phyloP scores from a whole-genome alignment of 2,329 filamentous ascomycete genomes.

The Tolypocladium amazonense region DNA sequence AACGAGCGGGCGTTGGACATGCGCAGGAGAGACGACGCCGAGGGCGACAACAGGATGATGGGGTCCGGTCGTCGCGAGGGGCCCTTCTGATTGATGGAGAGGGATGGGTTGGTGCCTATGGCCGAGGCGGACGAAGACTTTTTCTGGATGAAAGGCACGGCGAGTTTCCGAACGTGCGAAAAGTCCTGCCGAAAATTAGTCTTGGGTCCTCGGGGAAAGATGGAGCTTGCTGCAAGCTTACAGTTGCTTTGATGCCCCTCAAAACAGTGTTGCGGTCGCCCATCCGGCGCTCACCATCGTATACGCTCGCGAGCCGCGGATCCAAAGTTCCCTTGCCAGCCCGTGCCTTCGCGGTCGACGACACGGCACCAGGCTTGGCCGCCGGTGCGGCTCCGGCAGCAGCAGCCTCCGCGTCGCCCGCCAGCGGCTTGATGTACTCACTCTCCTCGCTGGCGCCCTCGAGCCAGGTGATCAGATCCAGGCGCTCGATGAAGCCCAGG shows the following conservation, averaged over 20 bases:
- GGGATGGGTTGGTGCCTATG: constrained; percentile 30
- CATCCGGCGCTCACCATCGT: constrained; percentile 82
- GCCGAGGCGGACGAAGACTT: constrained; percentile 34
- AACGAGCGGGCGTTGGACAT: constrained; percentile 95
- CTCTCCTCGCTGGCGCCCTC: constrained; percentile 82
- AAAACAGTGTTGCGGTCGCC: constrained; percentile 86
- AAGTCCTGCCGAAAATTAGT: constrained; percentile 59
- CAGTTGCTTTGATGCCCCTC: constrained; percentile 78
- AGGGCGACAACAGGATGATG: constrained; percentile 94
- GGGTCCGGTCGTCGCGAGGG: constrained; percentile 54
- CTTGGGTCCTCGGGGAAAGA: background rate
- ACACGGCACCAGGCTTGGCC: constrained; percentile 24
- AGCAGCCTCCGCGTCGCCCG: constrained; percentile 45
- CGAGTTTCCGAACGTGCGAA: constrained; percentile 81
- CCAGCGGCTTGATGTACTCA: constrained; percentile 82
- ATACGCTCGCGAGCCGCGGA: constrained; percentile 76
- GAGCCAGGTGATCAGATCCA: constrained; percentile 89
- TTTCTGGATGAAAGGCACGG: constrained; percentile 62
- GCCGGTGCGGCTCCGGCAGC: constrained; percentile 29
- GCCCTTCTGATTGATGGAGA: constrained; percentile 43
- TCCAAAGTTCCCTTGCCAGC: constrained; percentile 60
- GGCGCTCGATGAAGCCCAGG: constrained; percentile 78
- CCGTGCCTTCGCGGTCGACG: constrained; percentile 34
- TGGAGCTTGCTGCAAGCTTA: constrained; percentile 30
- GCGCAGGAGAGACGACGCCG: constrained; percentile 85